Conservation (phyloP, 768 basidiomycete genomes). For the Wakefieldia striispora region DNA sequence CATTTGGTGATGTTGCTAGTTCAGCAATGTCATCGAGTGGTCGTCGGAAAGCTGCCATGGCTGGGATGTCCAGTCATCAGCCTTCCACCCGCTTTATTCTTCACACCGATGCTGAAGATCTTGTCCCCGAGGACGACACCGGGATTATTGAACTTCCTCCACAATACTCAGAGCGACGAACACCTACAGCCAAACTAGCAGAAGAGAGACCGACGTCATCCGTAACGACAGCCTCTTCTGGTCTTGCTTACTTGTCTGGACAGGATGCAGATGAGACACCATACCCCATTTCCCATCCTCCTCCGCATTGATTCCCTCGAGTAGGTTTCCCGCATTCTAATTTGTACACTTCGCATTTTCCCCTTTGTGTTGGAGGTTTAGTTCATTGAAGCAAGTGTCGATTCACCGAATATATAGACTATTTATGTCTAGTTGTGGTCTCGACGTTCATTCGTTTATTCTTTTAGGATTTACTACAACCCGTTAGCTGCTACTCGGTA, state of each 20-base stretch:
- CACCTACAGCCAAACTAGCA: constrained; percentile 5
- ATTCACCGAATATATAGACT: constrained; percentile 3
- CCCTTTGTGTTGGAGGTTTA: background rate
- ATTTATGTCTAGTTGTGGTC: constrained; percentile 6
- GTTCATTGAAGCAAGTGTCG: background rate
- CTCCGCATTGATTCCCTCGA: constrained; percentile 6
- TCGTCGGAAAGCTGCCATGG: constrained; percentile 55
- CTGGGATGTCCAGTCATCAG: constrained; percentile 41
- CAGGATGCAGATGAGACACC: constrained; percentile 4
- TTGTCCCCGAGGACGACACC: constrained; percentile 40
- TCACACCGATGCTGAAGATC: constrained; percentile 70
- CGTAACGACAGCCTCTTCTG: background rate
- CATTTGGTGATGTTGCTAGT: constrained; percentile 17
- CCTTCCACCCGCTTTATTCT: constrained; percentile 55
- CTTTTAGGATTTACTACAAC: constrained; percentile 6
- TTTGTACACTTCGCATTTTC: background rate
- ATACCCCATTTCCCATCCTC: constrained; percentile 3
- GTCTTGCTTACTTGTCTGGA: constrained; percentile 7
- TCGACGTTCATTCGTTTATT: constrained; percentile 3
- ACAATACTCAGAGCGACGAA: constrained; percentile 58
- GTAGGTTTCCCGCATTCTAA: background rate
- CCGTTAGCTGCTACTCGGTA: background rate
- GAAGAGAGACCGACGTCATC: constrained; percentile 16
- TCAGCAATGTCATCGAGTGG: constrained; percentile 37
- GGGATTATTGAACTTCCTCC: constrained; percentile 75